These are phyloP conservation scores for Trichophyton benhamiae DNA, from an alignment of 2,329 filamentous ascomycete genomes.

Conservation along the genomic window DNA sequence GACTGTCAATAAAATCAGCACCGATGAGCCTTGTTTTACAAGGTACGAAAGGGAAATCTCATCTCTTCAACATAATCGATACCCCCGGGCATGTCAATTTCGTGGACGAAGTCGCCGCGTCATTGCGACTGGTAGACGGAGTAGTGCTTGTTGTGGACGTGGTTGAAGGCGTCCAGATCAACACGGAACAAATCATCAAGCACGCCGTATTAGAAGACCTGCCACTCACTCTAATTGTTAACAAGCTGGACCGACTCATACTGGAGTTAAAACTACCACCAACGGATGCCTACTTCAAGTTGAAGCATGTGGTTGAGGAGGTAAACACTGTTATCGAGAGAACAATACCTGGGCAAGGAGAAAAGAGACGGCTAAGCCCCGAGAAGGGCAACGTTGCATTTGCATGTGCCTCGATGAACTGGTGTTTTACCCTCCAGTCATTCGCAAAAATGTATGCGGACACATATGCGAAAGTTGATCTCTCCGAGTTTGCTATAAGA, in stretches of 20 bases:
- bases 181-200: slow-evolving; percentile 94
- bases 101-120: slow-evolving; percentile 87
- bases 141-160: slow-evolving; percentile 90
- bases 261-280: slow-evolving; percentile 88
- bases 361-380: slow-evolving; percentile 70
- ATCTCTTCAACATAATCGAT: slow-evolving; percentile 87
- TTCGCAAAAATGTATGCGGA: slow-evolving; percentile 96
- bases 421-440: slow-evolving; percentile 89
- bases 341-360: slow-evolving; percentile 67
- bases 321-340: slow-evolving; percentile 94
- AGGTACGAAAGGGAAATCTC: slow-evolving; percentile 82
- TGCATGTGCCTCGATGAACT: slow-evolving; percentile 82
- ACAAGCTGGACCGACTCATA: slow-evolving; percentile 94
- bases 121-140: slow-evolving; percentile 76
- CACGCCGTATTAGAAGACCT: slow-evolving; percentile 84
- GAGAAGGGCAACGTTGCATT: slow-evolving; percentile 99
- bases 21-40: slow-evolving; percentile 90
- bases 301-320: slow-evolving; percentile 97
- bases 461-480: slow-evolving; percentile 68
- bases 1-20: slow-evolving; percentile 79
- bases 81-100: slow-evolving; percentile 98
- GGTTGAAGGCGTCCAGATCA: slow-evolving; percentile 96
- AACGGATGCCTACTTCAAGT: slow-evolving; percentile 93
- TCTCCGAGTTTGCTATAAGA: slow-evolving; percentile 67
- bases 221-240: slow-evolving; percentile 79